Evolutionary conservation across 768 basidiomycete genomes (phyloP).

Genomic region (Mycena crocata): DNA sequence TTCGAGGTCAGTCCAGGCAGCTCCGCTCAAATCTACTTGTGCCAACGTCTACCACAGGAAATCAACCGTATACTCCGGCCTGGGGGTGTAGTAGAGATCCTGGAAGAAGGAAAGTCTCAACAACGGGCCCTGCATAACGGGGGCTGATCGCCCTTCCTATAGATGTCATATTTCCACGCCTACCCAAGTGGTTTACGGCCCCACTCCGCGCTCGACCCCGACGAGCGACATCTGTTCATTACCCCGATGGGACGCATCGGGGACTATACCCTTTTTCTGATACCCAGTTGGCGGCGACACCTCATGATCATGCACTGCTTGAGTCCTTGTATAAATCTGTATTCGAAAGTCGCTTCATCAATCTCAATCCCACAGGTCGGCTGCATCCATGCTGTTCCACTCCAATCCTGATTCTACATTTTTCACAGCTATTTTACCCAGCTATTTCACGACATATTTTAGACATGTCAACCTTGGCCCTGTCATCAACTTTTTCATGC

Average conservation of each 20-base stretch:
- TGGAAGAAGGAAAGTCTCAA: constrained; percentile 75
- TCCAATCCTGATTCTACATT: constrained; percentile 2
- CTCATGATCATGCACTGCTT: constrained; percentile 77
- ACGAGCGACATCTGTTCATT: constrained; percentile 61
- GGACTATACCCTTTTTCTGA: constrained; percentile 48
- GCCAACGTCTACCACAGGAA: constrained; percentile 62
- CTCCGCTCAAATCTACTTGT: neutral
- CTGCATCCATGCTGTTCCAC: constrained; percentile 3
- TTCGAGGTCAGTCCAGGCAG: constrained; percentile 63
- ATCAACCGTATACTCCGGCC: constrained; percentile 76
- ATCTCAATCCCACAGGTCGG: constrained; percentile 74
- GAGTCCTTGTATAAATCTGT: constrained; percentile 76
- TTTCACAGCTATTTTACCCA: constrained; percentile 69
- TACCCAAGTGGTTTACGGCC: constrained; percentile 83
- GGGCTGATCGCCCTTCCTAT: neutral
- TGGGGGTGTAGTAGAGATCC: constrained; percentile 76
- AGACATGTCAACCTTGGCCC: constrained; percentile 72
- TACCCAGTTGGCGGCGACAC: constrained; percentile 46
- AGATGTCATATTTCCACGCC: constrained; percentile 82
- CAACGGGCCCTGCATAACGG: neutral
- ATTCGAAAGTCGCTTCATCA: constrained; percentile 79
- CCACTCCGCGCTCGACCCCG: constrained; percentile 68
- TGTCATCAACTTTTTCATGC: constrained; percentile 74
- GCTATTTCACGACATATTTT: constrained; percentile 79
- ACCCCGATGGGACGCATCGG: constrained; percentile 59